These are phyloP conservation scores for Pythium folliculosum DNA, from an alignment of 352 stramenopile species.

Conservation along the genomic window DNA sequence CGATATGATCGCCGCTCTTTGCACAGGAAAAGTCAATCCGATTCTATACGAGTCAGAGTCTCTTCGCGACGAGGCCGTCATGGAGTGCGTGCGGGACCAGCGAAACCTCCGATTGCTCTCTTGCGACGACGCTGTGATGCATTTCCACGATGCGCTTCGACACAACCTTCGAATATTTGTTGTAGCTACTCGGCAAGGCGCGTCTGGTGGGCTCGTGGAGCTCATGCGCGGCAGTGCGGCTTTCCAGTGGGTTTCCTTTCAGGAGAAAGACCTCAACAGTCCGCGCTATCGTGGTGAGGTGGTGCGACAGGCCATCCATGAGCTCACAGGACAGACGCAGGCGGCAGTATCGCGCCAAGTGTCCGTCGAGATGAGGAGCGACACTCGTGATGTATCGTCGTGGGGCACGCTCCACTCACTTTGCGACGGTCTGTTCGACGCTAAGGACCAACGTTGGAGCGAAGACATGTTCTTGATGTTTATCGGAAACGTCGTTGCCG, in stretches of 20 bases:
- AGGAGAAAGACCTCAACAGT: background rate
- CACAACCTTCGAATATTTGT: constrained; percentile 53
- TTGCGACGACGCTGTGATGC: constrained; percentile 31
- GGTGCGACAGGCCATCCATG: background rate
- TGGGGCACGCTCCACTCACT: background rate
- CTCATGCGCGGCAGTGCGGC: constrained; percentile 13
- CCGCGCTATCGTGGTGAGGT: constrained; percentile 15
- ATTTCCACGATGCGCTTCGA: constrained; percentile 37
- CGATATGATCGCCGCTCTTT: constrained; percentile 30
- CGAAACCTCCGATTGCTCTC: constrained; percentile 36
- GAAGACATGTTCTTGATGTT: constrained; percentile 19
- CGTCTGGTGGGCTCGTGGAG: background rate
- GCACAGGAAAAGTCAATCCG: constrained; percentile 36
- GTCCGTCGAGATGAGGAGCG: background rate
- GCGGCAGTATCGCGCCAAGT: background rate
- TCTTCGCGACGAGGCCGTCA: constrained; percentile 38
- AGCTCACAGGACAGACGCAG: constrained; percentile 1
- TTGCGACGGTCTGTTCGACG: background rate
- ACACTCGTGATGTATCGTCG: background rate
- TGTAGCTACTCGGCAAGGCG: constrained; percentile 24
- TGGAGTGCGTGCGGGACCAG: constrained; percentile 41
- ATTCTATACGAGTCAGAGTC: constrained; percentile 34
- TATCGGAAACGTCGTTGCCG: constrained; percentile 8
- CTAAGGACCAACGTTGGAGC: background rate
- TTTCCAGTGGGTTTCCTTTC: constrained; percentile 25